Conservation (phyloP, 257 asterid species). For the Gentiana straminea region DNA sequence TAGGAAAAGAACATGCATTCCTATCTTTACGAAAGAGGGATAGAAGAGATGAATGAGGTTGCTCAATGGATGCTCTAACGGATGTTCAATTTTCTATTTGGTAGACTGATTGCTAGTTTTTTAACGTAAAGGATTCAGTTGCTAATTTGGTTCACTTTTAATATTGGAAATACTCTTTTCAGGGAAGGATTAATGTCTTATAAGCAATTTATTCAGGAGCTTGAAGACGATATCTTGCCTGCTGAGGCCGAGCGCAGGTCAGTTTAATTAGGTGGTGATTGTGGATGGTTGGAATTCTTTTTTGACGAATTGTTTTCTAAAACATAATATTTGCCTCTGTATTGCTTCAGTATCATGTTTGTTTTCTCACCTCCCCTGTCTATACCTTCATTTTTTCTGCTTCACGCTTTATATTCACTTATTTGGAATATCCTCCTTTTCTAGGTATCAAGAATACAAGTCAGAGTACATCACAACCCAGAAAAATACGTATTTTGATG, state of each 20-base stretch:
- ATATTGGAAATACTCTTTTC: constrained; percentile 5
- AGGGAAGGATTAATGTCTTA: constrained; percentile 99
- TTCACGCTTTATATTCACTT: constrained; percentile 6
- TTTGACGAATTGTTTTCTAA: constrained; percentile 10
- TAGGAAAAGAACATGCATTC: not conserved
- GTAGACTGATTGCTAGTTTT: too few species aligned
- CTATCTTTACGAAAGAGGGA: not conserved
- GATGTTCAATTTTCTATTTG: too few species aligned
- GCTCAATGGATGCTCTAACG: not conserved
- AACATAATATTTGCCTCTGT: not conserved
- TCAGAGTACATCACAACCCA: constrained; percentile 79
- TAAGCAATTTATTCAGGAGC: constrained; percentile 99
- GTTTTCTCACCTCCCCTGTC: too few species aligned
- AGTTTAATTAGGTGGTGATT: constrained; percentile 2
- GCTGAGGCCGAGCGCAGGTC: constrained; percentile 97
- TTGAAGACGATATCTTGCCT: constrained; percentile 95
- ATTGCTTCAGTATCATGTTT: not conserved
- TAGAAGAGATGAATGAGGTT: constrained; percentile 1
- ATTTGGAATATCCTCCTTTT: constrained; percentile 2
- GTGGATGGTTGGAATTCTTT: constrained; percentile 2
- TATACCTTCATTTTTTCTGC: not conserved
- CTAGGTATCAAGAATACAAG: constrained; percentile 91
- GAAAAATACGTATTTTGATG: constrained; percentile 70
- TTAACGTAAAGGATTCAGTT: too few species aligned
- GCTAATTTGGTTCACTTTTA: too few species aligned